These are phyloP conservation scores for Danielia oregonensis DNA, from an alignment of 805 yeast genomes.

Conservation along the genomic window DNA sequence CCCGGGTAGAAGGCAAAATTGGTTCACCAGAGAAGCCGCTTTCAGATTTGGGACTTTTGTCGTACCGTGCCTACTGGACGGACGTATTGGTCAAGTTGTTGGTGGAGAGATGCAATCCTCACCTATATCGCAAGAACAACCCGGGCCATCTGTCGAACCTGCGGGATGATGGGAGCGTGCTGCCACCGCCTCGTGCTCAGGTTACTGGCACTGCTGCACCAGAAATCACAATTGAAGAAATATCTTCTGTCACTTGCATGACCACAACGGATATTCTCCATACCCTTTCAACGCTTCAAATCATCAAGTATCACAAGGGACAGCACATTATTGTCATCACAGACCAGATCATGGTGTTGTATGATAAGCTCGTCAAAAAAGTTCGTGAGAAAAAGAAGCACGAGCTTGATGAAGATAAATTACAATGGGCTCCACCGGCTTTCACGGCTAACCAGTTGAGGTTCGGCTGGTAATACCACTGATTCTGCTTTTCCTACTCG, in stretches of 20 bases:
- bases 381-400: constrained; percentile 69
- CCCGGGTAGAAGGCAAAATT: constrained; percentile 80
- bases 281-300: constrained; percentile 86
- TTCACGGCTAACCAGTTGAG: constrained; percentile 93
- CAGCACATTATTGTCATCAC: constrained; percentile 87
- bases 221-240: constrained; percentile 85
- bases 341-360: constrained; percentile 72
- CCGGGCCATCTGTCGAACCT: constrained; percentile 20
- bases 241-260: constrained; percentile 83
- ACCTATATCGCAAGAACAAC: constrained; percentile 35
- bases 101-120: constrained; percentile 51
- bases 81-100: constrained; percentile 76
- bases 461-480: constrained; percentile 77
- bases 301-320: constrained; percentile 89
- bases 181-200: constrained; percentile 17
- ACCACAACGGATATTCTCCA: constrained; percentile 94
- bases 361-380: constrained; percentile 55
- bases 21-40: constrained; percentile 98
- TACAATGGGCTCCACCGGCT: constrained; percentile 94
- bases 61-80: constrained; percentile 96
- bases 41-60: constrained; percentile 87
- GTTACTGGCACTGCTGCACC: constrained; percentile 10
- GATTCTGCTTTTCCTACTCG: neutral
- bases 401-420: constrained; percentile 63
- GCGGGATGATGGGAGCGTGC: constrained; percentile 17